A percentile compares a stretch with the other conserved stretches of the same genome.
phyloP scores from a whole-genome alignment of 2,329 filamentous ascomycete genomes.

The Zymoseptoria tritici region DNA sequence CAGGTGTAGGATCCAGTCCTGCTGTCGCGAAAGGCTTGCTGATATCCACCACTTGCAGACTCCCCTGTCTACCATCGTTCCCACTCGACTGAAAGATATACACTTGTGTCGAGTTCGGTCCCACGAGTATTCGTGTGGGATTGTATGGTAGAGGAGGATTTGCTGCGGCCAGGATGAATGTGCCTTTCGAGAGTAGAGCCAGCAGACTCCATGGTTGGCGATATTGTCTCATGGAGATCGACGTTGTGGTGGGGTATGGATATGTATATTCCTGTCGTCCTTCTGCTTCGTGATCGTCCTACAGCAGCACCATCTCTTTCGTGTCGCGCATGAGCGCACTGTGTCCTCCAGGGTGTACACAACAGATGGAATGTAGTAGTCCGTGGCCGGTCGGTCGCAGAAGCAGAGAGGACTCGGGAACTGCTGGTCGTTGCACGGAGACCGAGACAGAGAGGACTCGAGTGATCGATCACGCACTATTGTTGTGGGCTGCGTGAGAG shows the following conservation, averaged over 20 bases:
- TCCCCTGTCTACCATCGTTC: slow-evolving; percentile 37
- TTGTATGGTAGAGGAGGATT: slow-evolving; percentile 58
- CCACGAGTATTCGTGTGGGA: slow-evolving; percentile 63
- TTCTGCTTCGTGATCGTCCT: background rate
- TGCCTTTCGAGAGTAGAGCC: slow-evolving; percentile 18
- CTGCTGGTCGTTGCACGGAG: background rate
- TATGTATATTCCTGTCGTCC: background rate
- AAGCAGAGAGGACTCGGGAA: background rate
- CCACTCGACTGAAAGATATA: slow-evolving; percentile 62
- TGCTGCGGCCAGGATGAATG: slow-evolving; percentile 2
- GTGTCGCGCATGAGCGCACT: background rate
- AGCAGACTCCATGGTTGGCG: slow-evolving; percentile 18
- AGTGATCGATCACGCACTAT: background rate
- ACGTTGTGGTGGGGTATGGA: background rate
- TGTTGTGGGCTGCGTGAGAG: background rate
- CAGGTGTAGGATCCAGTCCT: slow-evolving; percentile 37
- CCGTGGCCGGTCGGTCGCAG: background rate
- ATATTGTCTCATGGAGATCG: slow-evolving; percentile 13
- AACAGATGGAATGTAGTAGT: background rate
- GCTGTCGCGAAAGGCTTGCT: slow-evolving; percentile 49
- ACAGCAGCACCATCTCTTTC: background rate
- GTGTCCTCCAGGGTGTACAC: background rate
- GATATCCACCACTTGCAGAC: slow-evolving; percentile 60
- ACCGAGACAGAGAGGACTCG: background rate
- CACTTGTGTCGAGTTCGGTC: slow-evolving; percentile 46